Evolutionary conservation across 306 rosid species (phyloP).

Genomic region (Clitoria ternatea): DNA sequence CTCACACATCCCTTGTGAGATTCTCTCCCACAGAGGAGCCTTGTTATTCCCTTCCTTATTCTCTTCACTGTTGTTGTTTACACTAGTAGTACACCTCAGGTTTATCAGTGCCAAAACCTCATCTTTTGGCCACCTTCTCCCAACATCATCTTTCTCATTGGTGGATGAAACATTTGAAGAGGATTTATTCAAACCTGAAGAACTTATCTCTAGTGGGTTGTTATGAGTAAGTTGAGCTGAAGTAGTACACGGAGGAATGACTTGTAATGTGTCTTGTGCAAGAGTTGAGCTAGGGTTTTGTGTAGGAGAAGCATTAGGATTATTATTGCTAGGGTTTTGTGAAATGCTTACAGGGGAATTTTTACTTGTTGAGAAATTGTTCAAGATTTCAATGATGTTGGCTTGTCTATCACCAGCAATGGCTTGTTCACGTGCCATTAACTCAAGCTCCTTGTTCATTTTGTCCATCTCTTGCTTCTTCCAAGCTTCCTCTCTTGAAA

Average conservation of each 20-base stretch:
- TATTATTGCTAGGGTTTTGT: constrained; percentile 49
- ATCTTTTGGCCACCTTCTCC: constrained; percentile 93
- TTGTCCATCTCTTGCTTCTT: constrained; percentile 76
- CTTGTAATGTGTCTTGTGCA: constrained; percentile 10
- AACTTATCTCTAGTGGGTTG: background rate
- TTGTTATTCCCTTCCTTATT: constrained; percentile 49
- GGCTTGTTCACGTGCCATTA: constrained; percentile 76
- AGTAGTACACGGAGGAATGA: constrained; percentile 17
- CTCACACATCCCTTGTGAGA: constrained; percentile 80
- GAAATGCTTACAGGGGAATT: background rate
- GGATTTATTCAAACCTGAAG: background rate
- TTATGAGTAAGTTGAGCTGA: background rate
- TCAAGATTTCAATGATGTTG: constrained; percentile 58
- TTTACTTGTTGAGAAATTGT: constrained; percentile 29
- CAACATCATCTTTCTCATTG: constrained; percentile 47
- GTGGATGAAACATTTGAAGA: constrained; percentile 2
- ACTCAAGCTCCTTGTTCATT: constrained; percentile 79
- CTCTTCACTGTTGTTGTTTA: constrained; percentile 35
- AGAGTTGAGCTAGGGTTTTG: constrained; percentile 53
- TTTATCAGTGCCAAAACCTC: constrained; percentile 88
- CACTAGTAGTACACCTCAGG: constrained; percentile 46
- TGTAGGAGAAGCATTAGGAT: background rate
- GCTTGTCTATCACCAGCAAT: constrained; percentile 71
- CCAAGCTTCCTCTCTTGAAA: constrained; percentile 72
- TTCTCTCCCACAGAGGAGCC: constrained; percentile 88